phyloP scores from a whole-genome alignment of 1,284 basidiomycete species.

The Meira nashicola region DNA sequence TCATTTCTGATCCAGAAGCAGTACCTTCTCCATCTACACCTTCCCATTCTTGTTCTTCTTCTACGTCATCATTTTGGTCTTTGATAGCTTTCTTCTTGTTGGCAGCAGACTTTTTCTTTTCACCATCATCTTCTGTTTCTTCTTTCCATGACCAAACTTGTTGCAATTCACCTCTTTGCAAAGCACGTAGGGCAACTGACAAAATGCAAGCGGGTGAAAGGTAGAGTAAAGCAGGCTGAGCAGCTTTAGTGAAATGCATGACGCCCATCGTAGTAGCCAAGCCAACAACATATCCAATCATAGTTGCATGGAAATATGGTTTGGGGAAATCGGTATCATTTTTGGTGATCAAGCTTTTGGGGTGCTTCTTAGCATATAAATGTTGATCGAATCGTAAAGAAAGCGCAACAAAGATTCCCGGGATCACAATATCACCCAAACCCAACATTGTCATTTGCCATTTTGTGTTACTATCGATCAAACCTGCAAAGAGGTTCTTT shows the following conservation, averaged over 20 bases:
- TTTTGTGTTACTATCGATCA: conserved; percentile 18
- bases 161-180: conserved; percentile 52
- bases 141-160: conserved; percentile 39
- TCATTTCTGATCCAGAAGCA: not conserved
- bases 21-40: not conserved
- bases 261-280: conserved; percentile 75
- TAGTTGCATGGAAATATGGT: conserved; percentile 72
- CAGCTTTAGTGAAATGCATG: conserved; percentile 74
- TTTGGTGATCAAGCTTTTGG: conserved; percentile 31
- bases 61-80: not conserved
- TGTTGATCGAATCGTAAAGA: conserved; percentile 78
- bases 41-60: not conserved
- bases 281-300: conserved; percentile 74
- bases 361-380: conserved; percentile 55
- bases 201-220: conserved; percentile 62
- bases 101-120: conserved; percentile 8
- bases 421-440: conserved; percentile 82
- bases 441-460: conserved; percentile 83
- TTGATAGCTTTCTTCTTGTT: conserved; percentile 11
- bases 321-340: conserved; percentile 58
- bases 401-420: conserved; percentile 82
- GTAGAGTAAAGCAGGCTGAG: conserved; percentile 90
- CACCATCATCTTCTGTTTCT: conserved; percentile 17
- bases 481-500: conserved; percentile 49
- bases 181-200: conserved; percentile 53